These are phyloP conservation scores for Cucumis sativus DNA, from an alignment of 306 rosid species.

Conservation along the genomic window Cucumber_9930_V3 NC_026660.2:19750501-19751000, in stretches of 20 bases:
- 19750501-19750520: background rate
- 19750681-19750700: background rate
- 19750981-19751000: slow-evolving; percentile 1
- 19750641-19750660: background rate
- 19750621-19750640: background rate
- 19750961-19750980: background rate
- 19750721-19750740: background rate
- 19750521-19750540: background rate
- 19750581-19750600: background rate
- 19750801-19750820: background rate
- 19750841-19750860: background rate
- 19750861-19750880: background rate
- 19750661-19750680: background rate
- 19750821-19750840: background rate
- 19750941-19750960: background rate
- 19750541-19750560: background rate
- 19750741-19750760: background rate
- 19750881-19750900: background rate
- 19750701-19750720: background rate
- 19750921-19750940: background rate
- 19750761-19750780: background rate
- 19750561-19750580: background rate
- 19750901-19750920: background rate
- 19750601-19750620: background rate
- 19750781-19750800: background rate